Conservation (phyloP, 2,329 filamentous ascomycete species). For the Trichothecium sympodiale region DNA sequence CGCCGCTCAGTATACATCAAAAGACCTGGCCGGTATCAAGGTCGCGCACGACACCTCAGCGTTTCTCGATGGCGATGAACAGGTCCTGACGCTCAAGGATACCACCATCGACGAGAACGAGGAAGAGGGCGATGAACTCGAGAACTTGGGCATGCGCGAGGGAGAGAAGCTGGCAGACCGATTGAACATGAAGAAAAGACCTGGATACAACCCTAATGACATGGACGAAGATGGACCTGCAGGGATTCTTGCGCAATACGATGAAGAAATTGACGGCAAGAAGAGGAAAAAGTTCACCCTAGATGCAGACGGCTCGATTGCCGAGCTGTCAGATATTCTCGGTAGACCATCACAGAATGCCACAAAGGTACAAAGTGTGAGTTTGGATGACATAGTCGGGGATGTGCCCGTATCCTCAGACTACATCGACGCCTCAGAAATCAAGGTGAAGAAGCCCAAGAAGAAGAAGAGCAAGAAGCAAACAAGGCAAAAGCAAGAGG, state of each 20-base stretch:
- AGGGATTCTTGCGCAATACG: conserved; percentile 78
- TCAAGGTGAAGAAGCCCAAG: conserved; percentile 92
- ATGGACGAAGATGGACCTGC: conserved; percentile 49
- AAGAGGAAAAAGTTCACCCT: conserved; percentile 82
- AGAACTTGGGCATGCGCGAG: conserved; percentile 63
- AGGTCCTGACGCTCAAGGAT: conserved; percentile 92
- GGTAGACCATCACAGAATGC: conserved; percentile 39
- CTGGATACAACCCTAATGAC: conserved; percentile 75
- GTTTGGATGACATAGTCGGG: conserved; percentile 62
- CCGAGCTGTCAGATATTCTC: conserved; percentile 48
- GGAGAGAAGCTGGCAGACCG: conserved; percentile 63
- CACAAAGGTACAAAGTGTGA: conserved; percentile 61
- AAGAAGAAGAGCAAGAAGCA: conserved; percentile 82
- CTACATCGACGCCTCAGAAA: conserved; percentile 74
- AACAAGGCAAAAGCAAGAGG: conserved; percentile 57
- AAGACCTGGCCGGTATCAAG: conserved; percentile 80
- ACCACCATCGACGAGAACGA: conserved; percentile 67
- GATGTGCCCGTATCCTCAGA: conserved; percentile 50
- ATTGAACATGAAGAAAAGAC: conserved; percentile 74
- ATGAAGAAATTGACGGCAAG: conserved; percentile 88
- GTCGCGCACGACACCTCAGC: conserved; percentile 78
- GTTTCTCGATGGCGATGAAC: conserved; percentile 74
- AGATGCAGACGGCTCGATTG: conserved; percentile 61
- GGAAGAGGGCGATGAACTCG: conserved; percentile 82
- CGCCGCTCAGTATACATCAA: conserved; percentile 63